Percentiles rank a stretch among this genome's conserved stretches.
phyloP scores from a whole-genome alignment of 306 rosid species.

The Trifolium repens region DNA sequence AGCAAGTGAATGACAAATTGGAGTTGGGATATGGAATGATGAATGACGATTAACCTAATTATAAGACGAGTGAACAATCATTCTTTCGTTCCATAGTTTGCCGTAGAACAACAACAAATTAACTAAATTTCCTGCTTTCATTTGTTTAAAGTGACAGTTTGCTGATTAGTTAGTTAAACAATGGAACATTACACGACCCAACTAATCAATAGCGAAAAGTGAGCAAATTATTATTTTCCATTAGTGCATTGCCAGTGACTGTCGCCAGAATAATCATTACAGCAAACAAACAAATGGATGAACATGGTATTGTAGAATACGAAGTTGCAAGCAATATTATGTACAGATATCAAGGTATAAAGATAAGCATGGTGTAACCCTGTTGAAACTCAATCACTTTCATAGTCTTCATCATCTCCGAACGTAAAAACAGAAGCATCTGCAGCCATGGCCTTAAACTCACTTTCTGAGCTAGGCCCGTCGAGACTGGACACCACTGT shows the following conservation, averaged over 20 bases:
- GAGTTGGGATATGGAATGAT: no score
- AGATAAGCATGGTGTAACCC: conserved; percentile 2
- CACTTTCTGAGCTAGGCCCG: conserved; percentile 71
- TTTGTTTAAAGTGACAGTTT: not conserved
- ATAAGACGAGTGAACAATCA: not conserved
- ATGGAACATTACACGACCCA: conserved; percentile 24
- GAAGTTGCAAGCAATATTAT: conserved; percentile 55
- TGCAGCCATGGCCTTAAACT: conserved; percentile 99
- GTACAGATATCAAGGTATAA: conserved; percentile 55
- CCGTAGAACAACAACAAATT: not conserved
- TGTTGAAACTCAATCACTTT: conserved; percentile 67
- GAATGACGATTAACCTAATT: not conserved
- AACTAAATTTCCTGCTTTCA: not conserved
- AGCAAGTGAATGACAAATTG: no score
- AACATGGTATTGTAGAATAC: conserved; percentile 34
- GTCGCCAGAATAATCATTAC: conserved; percentile 39
- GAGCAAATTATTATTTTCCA: conserved; percentile 24
- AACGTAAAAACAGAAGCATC: conserved; percentile 97
- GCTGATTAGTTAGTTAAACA: not conserved
- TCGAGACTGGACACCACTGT: conserved; percentile 48
- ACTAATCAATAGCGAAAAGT: conserved; percentile 12
- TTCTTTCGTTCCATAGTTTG: not conserved
- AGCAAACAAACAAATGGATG: conserved; percentile 47
- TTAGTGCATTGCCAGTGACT: conserved; percentile 25
- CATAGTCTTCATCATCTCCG: conserved; percentile 95